A percentile compares a stretch with the other conserved stretches of the same genome.
These are phyloP conservation scores for Melampsora abietis-canadensis DNA, from an alignment of 1,284 basidiomycete genomes.

Conservation along the genomic window DNA sequence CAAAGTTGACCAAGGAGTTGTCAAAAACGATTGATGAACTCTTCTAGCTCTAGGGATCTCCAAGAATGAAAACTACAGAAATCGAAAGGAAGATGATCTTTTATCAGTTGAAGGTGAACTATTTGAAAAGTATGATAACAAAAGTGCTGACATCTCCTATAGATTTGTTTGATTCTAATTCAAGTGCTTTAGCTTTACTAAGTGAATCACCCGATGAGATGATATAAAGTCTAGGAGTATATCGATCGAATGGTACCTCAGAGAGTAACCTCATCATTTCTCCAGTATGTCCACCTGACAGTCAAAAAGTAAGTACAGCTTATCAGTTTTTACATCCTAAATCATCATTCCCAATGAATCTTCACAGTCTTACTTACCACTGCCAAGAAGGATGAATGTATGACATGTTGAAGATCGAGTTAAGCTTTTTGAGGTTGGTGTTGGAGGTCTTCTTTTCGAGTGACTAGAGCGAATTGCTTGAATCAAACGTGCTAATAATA, in stretches of 20 bases:
- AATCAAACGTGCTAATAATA: too few species aligned
- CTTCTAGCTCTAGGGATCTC: slow-evolving; percentile 49
- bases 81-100: slow-evolving; percentile 19
- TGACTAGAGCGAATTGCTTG: too few species aligned
- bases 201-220: slow-evolving; percentile 76
- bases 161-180: slow-evolving; percentile 62
- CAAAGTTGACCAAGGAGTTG: slow-evolving; percentile 66
- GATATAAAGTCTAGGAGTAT: slow-evolving; percentile 74
- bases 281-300: slow-evolving; percentile 83
- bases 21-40: slow-evolving; percentile 72
- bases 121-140: neutral
- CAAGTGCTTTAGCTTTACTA: slow-evolving; percentile 67
- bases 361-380: too few species aligned
- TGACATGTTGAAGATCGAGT: too few species aligned
- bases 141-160: slow-evolving; percentile 44
- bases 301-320: neutral
- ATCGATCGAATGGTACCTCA: slow-evolving; percentile 70
- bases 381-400: too few species aligned
- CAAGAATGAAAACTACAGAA: slow-evolving; percentile 43
- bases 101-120: neutral
- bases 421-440: too few species aligned
- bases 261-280: slow-evolving; percentile 78
- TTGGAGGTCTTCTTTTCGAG: too few species aligned
- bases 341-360: too few species aligned
- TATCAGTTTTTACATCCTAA: too few species aligned